phyloP scores from a whole-genome alignment of 495 filamentous ascomycete species.

The Margaritispora aquatica region DNA sequence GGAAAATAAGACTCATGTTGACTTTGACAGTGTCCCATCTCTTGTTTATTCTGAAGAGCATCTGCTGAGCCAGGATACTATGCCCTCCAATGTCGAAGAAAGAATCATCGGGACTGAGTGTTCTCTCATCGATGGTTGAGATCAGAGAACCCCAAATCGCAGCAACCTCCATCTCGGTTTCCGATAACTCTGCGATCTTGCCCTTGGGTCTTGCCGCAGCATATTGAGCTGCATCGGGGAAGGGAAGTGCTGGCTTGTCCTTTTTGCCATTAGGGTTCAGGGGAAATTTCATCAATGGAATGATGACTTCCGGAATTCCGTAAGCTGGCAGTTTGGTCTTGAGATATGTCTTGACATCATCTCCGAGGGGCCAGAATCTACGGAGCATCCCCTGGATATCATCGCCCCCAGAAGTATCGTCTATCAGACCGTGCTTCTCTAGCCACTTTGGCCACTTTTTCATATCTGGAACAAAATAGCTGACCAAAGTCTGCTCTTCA shows the following conservation, averaged over 20 bases:
- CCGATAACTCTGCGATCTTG: conserved; percentile 24
- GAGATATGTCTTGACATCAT: conserved; percentile 69
- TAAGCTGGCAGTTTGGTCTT: conserved; percentile 72
- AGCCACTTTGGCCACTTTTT: conserved; percentile 66
- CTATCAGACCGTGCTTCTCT: conserved; percentile 45
- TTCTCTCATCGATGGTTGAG: conserved; percentile 34
- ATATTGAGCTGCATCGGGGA: conserved; percentile 71
- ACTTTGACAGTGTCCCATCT: conserved; percentile 52
- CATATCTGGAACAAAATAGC: conserved; percentile 83
- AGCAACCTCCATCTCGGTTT: conserved; percentile 63
- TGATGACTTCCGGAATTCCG: conserved; percentile 72
- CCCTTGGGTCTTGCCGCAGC: conserved; percentile 33
- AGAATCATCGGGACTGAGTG: conserved; percentile 55
- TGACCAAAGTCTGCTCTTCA: conserved; percentile 85
- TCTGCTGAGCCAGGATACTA: conserved; percentile 78
- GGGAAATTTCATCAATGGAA: conserved; percentile 74
- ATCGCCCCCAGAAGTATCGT: conserved; percentile 36
- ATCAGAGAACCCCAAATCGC: conserved; percentile 59
- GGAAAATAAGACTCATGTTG: conserved; percentile 70
- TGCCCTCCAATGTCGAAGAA: conserved; percentile 93
- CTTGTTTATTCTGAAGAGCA: conserved; percentile 52
- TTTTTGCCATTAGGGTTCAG: conserved; percentile 95
- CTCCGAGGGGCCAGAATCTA: conserved; percentile 59
- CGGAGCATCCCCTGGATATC: conserved; percentile 56
- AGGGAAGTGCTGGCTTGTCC: conserved; percentile 84